A percentile compares a stretch with the other conserved stretches of the same genome.
Conservation (phyloP, 2,329 filamentous ascomycete genomes). For the Aspergillus sergii region DNA sequence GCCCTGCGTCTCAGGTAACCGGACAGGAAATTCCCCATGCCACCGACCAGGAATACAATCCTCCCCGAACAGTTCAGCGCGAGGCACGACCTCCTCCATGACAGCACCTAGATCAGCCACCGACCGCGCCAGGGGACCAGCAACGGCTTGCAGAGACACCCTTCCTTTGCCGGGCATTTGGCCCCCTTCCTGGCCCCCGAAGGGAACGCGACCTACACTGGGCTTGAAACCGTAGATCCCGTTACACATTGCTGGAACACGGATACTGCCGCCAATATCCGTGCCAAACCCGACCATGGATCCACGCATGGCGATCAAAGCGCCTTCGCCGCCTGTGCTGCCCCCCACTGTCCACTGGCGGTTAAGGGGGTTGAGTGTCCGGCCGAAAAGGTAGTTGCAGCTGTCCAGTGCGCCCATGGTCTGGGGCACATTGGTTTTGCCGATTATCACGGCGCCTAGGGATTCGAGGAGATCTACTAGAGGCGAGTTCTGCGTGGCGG, state of each 20-base stretch:
- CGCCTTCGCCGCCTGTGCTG: constrained; percentile 67
- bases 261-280: constrained; percentile 57
- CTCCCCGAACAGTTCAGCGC: constrained; percentile 56
- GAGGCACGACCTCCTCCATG: constrained; percentile 54
- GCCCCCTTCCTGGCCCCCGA: constrained; percentile 55
- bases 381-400: constrained; percentile 64
- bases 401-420: constrained; percentile 56
- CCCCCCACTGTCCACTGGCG: constrained; percentile 64
- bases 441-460: constrained; percentile 67
- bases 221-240: constrained; percentile 57
- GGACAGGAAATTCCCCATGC: constrained; percentile 30
- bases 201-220: constrained; percentile 51
- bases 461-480: constrained; percentile 61
- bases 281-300: constrained; percentile 64
- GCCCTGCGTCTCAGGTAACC: constrained; percentile 22
- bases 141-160: constrained; percentile 53
- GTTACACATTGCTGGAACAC: constrained; percentile 54
- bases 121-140: constrained; percentile 45
- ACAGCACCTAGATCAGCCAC: constrained; percentile 49
- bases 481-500: constrained; percentile 58
- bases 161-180: constrained; percentile 51
- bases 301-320: constrained; percentile 60
- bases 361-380: constrained; percentile 66
- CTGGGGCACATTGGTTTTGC: constrained; percentile 71
- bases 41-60: constrained; percentile 48